A percentile compares a stretch with the other conserved stretches of the same genome.
Conservation (phyloP, 331 rosid species). For the Telfairia occidentalis region DNA sequence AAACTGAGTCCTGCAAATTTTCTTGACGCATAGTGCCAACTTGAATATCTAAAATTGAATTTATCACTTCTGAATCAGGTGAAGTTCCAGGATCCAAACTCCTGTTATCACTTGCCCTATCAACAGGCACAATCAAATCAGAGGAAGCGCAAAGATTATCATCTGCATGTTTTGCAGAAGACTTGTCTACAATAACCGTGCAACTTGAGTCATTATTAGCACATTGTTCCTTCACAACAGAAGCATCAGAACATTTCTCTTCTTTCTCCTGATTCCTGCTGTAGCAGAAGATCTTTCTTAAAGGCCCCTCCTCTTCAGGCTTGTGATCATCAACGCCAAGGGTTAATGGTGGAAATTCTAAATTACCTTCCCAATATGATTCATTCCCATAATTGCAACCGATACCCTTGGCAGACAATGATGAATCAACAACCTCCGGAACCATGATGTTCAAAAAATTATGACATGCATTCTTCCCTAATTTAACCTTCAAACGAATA, state of each 20-base stretch:
- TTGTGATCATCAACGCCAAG: constrained; percentile 24
- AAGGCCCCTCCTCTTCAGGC: constrained; percentile 23
- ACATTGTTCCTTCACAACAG: constrained; percentile 32
- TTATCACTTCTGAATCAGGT: constrained; percentile 94
- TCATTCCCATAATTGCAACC: constrained; percentile 17
- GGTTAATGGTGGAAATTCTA: constrained; percentile 28
- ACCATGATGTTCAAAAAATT: constrained; percentile 32
- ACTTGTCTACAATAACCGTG: constrained; percentile 27
- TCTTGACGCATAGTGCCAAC: constrained; percentile 41
- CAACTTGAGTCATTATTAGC: constrained; percentile 33
- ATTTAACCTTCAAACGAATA: constrained; percentile 70
- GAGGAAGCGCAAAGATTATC: constrained; percentile 27
- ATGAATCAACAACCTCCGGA: constrained; percentile 39
- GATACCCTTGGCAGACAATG: constrained; percentile 27
- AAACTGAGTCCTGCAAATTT: constrained; percentile 24
- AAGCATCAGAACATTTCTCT: constrained; percentile 16
- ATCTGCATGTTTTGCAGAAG: constrained; percentile 30
- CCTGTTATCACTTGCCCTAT: constrained; percentile 30
- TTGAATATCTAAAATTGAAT: constrained; percentile 52
- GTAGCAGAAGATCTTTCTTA: constrained; percentile 23
- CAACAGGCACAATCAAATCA: constrained; percentile 37
- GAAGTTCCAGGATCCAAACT: constrained; percentile 89
- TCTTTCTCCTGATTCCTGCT: constrained; percentile 25
- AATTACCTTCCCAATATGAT: constrained; percentile 19
- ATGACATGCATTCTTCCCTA: constrained; percentile 48